Percentiles rank a stretch among this genome's conserved stretches.
Evolutionary conservation across 2,329 filamentous ascomycete genomes (phyloP).

Genomic region (Chrysosporium keratinophilum): DNA sequence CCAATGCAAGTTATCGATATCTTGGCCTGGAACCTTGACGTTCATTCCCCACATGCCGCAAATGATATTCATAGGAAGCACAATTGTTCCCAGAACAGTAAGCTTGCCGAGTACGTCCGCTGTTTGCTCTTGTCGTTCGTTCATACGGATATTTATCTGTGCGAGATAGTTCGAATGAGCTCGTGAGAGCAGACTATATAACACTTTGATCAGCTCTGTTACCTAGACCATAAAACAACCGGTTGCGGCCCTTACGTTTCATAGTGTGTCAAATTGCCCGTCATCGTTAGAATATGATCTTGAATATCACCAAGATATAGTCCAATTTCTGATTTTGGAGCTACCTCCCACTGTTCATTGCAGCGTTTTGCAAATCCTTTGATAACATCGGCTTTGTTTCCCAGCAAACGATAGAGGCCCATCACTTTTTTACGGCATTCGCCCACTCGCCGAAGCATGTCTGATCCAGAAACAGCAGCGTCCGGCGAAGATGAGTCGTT

Average conservation of each 20-base stretch:
- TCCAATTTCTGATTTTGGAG: constrained; percentile 91
- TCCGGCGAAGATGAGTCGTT: constrained; percentile 19
- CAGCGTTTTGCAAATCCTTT: constrained; percentile 97
- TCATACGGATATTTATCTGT: constrained; percentile 98
- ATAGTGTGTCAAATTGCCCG: constrained; percentile 86
- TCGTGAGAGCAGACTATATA: constrained; percentile 65
- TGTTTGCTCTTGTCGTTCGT: constrained; percentile 91
- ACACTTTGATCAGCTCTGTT: constrained; percentile 18
- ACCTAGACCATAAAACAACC: neutral
- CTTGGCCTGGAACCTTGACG: constrained; percentile 87
- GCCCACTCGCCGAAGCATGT: constrained; percentile 87
- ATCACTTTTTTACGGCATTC: constrained; percentile 97
- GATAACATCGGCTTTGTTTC: constrained; percentile 97
- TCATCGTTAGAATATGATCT: constrained; percentile 99
- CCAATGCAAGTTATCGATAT: constrained; percentile 66
- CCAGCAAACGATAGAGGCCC: constrained; percentile 81
- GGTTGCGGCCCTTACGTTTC: constrained; percentile 59
- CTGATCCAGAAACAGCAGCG: constrained; percentile 46
- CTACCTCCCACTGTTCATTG: constrained; percentile 96
- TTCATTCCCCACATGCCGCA: constrained; percentile 99
- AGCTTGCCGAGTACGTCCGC: constrained; percentile 90
- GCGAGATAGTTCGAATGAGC: constrained; percentile 97
- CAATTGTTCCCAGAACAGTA: constrained; percentile 91
- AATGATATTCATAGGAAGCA: constrained; percentile 97
- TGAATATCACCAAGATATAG: constrained; percentile 96